These are phyloP conservation scores for Yamadazyma takamatsuzukensis DNA, from an alignment of 805 yeast genomes.

Conservation along the genomic window DNA sequence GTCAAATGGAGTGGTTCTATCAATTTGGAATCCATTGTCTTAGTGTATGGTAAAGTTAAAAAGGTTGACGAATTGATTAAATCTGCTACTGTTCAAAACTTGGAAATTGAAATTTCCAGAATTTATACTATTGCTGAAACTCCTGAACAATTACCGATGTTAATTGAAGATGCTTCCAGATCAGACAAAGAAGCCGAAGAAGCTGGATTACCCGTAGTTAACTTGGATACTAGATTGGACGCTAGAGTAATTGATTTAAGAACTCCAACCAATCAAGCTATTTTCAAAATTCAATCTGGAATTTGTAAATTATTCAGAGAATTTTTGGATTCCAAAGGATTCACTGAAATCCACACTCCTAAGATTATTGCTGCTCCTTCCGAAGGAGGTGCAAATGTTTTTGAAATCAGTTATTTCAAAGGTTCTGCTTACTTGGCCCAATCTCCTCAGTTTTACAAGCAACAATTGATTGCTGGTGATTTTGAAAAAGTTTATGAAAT, in stretches of 20 bases:
- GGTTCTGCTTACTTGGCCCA: slow-evolving; percentile 93
- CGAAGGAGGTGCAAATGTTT: slow-evolving; percentile 97
- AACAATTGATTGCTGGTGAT: slow-evolving; percentile 96
- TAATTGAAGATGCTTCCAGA: slow-evolving; percentile 95
- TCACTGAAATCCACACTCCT: slow-evolving; percentile 94
- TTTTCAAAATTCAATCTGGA: slow-evolving; percentile 89
- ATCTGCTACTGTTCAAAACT: slow-evolving; percentile 87
- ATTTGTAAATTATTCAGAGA: slow-evolving; percentile 88
- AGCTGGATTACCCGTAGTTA: slow-evolving; percentile 87
- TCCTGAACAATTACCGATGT: slow-evolving; percentile 87
- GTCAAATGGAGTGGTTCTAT: slow-evolving; percentile 92
- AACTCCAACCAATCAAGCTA: slow-evolving; percentile 96
- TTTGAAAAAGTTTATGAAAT: slow-evolving; percentile 94
- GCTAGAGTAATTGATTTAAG: slow-evolving; percentile 94
- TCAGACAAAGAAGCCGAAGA: slow-evolving; percentile 93
- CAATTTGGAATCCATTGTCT: slow-evolving; percentile 84
- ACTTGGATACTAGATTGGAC: slow-evolving; percentile 94
- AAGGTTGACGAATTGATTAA: slow-evolving; percentile 85
- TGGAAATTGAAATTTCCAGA: slow-evolving; percentile 75
- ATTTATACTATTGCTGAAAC: slow-evolving; percentile 79
- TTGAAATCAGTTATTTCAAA: slow-evolving; percentile 90
- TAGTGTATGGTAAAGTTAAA: slow-evolving; percentile 80
- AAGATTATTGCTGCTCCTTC: slow-evolving; percentile 92
- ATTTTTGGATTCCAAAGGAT: slow-evolving; percentile 62
- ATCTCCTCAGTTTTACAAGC: slow-evolving; percentile 97